Base-by-base conservation (phyloP, 192 early-diverging fungal genomes). In the Coemansia umbellata region DNA sequence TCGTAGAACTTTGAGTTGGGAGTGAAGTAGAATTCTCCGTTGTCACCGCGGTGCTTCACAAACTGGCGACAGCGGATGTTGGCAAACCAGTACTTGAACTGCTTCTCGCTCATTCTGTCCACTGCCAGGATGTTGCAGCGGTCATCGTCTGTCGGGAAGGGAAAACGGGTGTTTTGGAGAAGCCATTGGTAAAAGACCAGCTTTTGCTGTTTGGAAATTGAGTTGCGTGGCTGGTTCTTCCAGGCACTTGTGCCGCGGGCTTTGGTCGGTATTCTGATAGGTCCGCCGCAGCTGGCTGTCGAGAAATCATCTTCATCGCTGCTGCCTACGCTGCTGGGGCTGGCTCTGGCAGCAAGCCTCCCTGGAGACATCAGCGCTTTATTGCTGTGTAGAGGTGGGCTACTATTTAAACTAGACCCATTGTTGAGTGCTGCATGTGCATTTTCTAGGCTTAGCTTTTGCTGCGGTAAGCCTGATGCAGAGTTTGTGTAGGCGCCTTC, bases 71-170 rank as follows among this genome's bases (percentile, higher is more conserved):
- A 58, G 33, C 66, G 66, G 32, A 69, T 62, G 47, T 69, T 69
- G 36, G 66, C 66, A 62, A 69, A 69, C 66, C 66, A 69, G 39
- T 69, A 69, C 51, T 58, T 56, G 50, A 69, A 69, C 32, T 69
- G 59, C 31, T 57, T 53, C 48, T 69, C 59, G 19, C 24, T 42
- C 10, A 69, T 54, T 26, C 18, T 24, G 37, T 69, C 66, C 13
- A 62, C 30, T 0, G 35, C 50, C 39, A 69, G 54, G 36, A 24
- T 26, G 1, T 39, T 44, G 9, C 53, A 22, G 17, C 66, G 66
- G 28, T 69, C 66, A 2, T 56, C 36, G 18, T 69, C 66, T 33
- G 18, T 69, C 3, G 66, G 66, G 18, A 62, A 69, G 9, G 66
- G 59, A 22, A 54, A 45, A 19, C 40, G 43, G 0, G 36, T 53